Percentiles rank a stretch among this genome's conserved stretches.
Evolutionary conservation across 106 monocot species (phyloP).

Genomic region (Dendrobium catenatum): DNA sequence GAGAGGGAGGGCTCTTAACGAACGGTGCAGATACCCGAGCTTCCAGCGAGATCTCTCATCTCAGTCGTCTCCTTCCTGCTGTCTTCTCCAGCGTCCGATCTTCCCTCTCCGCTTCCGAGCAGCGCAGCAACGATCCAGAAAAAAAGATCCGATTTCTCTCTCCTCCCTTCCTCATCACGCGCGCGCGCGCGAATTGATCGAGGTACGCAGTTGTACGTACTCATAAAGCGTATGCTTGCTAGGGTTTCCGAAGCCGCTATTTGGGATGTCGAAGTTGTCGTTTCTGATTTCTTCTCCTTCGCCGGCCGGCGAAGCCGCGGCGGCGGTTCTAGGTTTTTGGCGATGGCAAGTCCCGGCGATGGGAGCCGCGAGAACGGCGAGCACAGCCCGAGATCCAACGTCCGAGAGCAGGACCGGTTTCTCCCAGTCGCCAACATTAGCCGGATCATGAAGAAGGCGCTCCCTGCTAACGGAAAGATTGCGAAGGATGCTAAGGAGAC

Average conservation of each 20-base stretch:
- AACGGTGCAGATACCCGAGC: slow-evolving; percentile 21
- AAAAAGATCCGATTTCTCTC: slow-evolving; percentile 9
- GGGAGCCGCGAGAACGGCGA: slow-evolving; percentile 31
- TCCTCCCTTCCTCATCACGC: slow-evolving; percentile 1
- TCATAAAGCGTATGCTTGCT: neutral
- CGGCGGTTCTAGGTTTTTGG: slow-evolving; percentile 19
- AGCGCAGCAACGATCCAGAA: neutral
- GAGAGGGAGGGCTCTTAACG: neutral
- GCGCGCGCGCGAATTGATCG: slow-evolving; percentile 1
- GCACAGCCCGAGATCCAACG: slow-evolving; percentile 17
- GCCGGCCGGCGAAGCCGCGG: neutral
- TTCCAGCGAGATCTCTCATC: slow-evolving; percentile 20
- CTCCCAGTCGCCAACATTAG: slow-evolving; percentile 59
- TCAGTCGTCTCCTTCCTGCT: slow-evolving; percentile 33
- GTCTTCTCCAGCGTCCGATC: slow-evolving; percentile 59
- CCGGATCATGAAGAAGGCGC: slow-evolving; percentile 67
- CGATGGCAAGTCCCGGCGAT: slow-evolving; percentile 33
- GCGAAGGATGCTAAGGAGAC: slow-evolving; percentile 69
- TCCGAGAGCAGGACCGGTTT: slow-evolving; percentile 52
- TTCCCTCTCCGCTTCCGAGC: slow-evolving; percentile 12
- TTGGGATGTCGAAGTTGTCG: neutral
- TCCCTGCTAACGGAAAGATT: slow-evolving; percentile 59
- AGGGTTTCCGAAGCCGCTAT: neutral
- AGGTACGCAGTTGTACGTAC: neutral
- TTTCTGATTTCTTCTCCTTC: neutral